A percentile compares a stretch with the other conserved stretches of the same genome.
These are phyloP conservation scores for Xylariaceae sp. DNA, from an alignment of 2,329 filamentous ascomycete genomes.

Conservation along the genomic window DNA sequence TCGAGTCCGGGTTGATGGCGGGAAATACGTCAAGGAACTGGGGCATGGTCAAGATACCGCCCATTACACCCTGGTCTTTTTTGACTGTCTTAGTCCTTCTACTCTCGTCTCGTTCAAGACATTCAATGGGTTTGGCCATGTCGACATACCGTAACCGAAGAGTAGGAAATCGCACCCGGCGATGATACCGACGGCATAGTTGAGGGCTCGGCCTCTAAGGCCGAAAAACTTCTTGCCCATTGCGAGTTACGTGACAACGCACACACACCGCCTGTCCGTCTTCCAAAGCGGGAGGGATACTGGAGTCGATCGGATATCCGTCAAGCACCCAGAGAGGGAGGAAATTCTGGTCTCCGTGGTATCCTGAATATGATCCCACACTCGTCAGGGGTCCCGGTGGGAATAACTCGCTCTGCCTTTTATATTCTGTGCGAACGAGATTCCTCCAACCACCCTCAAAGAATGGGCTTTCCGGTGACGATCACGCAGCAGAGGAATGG, in stretches of 20 bases:
- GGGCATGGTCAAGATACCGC: slow-evolving; percentile 64
- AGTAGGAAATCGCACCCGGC: slow-evolving; percentile 68
- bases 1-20: slow-evolving; percentile 42
- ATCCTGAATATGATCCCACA: no score
- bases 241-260: slow-evolving; percentile 13
- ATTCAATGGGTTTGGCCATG: background rate
- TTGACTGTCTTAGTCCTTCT: slow-evolving; percentile 1
- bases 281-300: no score
- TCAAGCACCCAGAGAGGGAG: no score
- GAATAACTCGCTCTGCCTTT: no score
- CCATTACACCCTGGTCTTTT: slow-evolving; percentile 67
- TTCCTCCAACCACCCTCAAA: no score
- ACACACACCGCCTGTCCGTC: no score
- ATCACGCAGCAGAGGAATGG: no score
- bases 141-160: slow-evolving; percentile 46
- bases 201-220: slow-evolving; percentile 59
- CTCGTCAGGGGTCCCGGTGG: no score
- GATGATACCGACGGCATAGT: slow-evolving; percentile 64
- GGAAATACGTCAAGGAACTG: slow-evolving; percentile 54
- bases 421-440: no score
- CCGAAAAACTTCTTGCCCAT: slow-evolving; percentile 50
- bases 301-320: no score
- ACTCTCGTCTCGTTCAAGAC: slow-evolving; percentile 19
- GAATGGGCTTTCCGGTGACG: no score
- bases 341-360: no score